Conservation (phyloP, 177 flowering plant genomes). For the Tripterygium wilfordii region DNA sequence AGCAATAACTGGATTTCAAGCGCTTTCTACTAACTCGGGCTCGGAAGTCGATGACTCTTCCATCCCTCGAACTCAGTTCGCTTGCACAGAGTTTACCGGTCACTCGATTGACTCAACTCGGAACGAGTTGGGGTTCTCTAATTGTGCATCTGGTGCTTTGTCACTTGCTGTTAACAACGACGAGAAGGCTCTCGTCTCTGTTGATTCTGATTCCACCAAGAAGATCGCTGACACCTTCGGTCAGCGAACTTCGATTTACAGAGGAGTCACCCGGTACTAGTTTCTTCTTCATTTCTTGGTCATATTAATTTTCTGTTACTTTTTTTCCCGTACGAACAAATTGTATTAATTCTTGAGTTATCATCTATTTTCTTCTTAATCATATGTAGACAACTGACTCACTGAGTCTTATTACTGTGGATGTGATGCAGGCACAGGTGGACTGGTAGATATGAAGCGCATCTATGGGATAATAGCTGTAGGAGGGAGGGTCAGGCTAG, state of each 20-base stretch:
- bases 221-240: constrained; percentile 70
- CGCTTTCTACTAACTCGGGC: constrained; percentile 63
- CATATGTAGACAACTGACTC: no score
- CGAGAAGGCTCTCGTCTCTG: constrained; percentile 30
- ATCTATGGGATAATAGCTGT: constrained; percentile 98
- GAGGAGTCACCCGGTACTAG: constrained; percentile 86
- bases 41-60: constrained; percentile 84
- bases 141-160: constrained; percentile 22
- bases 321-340: no score
- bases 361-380: no score
- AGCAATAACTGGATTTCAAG: constrained; percentile 42
- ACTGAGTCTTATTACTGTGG: not conserved
- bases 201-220: constrained; percentile 37
- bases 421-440: constrained; percentile 74
- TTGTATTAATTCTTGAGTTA: no score
- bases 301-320: no score
- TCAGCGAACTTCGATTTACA: constrained; percentile 83
- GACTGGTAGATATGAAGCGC: constrained; percentile 98
- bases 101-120: constrained; percentile 46
- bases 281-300: no score
- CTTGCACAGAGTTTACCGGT: no score
- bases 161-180: constrained; percentile 50
- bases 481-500: constrained; percentile 94
- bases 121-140: constrained; percentile 34
- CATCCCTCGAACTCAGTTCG: constrained; percentile 23